Conservation (phyloP, 2,329 filamentous ascomycete genomes). For the Colletotrichum lentis region DNA sequence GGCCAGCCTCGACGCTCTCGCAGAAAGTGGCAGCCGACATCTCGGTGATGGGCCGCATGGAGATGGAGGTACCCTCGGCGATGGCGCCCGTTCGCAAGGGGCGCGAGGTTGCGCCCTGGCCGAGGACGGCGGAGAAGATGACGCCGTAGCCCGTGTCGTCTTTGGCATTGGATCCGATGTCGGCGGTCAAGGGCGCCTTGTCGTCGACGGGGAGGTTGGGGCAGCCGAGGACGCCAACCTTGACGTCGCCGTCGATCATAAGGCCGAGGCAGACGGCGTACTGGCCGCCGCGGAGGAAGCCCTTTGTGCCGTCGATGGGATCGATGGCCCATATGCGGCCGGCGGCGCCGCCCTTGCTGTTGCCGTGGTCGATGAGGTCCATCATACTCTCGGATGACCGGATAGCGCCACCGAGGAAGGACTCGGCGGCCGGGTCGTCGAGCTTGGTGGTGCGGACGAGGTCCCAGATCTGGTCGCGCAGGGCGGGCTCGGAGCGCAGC, state of each 20-base stretch:
- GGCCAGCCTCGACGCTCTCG: conserved; percentile 92
- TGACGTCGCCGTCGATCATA: conserved; percentile 91
- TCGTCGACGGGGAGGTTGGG: conserved; percentile 94
- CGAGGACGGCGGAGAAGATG: conserved; percentile 83
- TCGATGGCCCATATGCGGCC: conserved; percentile 96
- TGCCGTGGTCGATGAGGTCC: conserved; percentile 71
- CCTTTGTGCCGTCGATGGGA: conserved; percentile 97
- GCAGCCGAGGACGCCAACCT: conserved; percentile 92
- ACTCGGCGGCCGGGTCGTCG: conserved; percentile 69
- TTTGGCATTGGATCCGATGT: conserved; percentile 77
- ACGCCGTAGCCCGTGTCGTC: conserved; percentile 82
- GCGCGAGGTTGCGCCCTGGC: conserved; percentile 81
- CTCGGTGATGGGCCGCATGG: conserved; percentile 79
- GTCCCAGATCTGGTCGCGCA: conserved; percentile 79
- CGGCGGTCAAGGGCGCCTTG: conserved; percentile 71
- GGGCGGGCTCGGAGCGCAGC: conserved; percentile 73
- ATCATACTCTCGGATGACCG: conserved; percentile 72
- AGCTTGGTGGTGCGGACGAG: conserved; percentile 78
- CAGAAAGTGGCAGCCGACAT: conserved; percentile 89
- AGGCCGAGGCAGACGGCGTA: conserved; percentile 95
- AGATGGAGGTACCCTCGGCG: conserved; percentile 65
- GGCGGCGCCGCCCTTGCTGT: conserved; percentile 73
- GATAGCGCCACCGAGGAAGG: conserved; percentile 74
- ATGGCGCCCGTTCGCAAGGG: conserved; percentile 69
- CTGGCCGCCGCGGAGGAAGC: conserved; percentile 93